A percentile compares a stretch with the other conserved stretches of the same genome.
Evolutionary conservation across 2,329 filamentous ascomycete species (phyloP).

Genomic region (Nemania bipapillata): DNA sequence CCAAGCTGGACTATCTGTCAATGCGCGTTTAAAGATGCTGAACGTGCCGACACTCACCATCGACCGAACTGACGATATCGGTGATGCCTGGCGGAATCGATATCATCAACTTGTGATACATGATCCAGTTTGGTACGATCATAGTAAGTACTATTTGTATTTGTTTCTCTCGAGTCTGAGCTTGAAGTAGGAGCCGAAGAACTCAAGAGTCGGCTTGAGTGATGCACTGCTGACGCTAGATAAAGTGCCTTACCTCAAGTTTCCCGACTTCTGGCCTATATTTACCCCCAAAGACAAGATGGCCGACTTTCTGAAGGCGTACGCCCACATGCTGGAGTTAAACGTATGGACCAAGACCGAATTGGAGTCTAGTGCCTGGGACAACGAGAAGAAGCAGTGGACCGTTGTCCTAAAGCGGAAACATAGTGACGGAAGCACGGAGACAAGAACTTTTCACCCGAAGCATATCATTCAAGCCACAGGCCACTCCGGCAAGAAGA

Average conservation of each 20-base stretch:
- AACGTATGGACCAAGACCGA: constrained; percentile 70
- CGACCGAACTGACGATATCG: constrained; percentile 62
- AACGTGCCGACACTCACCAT: constrained; percentile 63
- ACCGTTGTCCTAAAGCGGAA: constrained; percentile 55
- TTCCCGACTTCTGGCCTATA: constrained; percentile 70
- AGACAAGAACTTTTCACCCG: constrained; percentile 67
- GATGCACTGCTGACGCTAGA: constrained; percentile 4
- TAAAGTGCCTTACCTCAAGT: constrained; percentile 67
- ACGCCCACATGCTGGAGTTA: constrained; percentile 70
- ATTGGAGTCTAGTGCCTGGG: constrained; percentile 59
- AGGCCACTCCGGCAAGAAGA: constrained; percentile 74
- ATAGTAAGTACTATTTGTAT: constrained; percentile 45
- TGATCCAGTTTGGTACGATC: constrained; percentile 69
- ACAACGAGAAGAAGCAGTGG: constrained; percentile 64
- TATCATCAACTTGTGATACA: constrained; percentile 69
- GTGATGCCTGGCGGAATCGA: constrained; percentile 70
- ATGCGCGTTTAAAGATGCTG: constrained; percentile 67
- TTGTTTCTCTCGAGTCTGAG: neutral
- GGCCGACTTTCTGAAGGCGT: constrained; percentile 71
- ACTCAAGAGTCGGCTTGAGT: neutral
- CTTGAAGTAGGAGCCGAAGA: neutral
- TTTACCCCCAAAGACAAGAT: constrained; percentile 76
- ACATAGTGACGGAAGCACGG: constrained; percentile 46
- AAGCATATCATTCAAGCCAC: constrained; percentile 74
- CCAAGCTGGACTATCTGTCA: constrained; percentile 64